A percentile compares a stretch with the other conserved stretches of the same genome.
phyloP scores from a whole-genome alignment of 2,329 filamentous ascomycete genomes.

The Aspergillus pseudoterreus region DNA sequence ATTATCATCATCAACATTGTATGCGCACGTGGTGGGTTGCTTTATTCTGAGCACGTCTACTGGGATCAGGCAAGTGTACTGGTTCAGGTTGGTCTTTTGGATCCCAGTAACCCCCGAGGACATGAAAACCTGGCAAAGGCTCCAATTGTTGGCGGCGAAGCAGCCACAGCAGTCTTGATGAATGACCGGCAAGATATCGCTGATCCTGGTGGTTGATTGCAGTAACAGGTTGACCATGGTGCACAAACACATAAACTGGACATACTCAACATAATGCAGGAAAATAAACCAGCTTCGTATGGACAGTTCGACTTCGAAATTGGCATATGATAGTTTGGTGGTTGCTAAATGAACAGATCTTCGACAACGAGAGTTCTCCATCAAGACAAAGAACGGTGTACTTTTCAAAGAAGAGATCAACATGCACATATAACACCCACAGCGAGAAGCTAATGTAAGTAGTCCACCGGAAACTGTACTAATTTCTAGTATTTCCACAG shows the following conservation, averaged over 20 bases:
- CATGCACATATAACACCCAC: background rate
- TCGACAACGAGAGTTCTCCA: no score
- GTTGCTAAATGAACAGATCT: no score
- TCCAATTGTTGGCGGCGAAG: background rate
- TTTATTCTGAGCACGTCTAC: conserved; percentile 5
- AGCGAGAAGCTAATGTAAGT: no score
- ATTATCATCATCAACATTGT: conserved; percentile 2
- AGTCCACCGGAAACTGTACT: background rate
- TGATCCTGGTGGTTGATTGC: background rate
- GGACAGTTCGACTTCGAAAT: no score
- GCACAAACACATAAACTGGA: no score
- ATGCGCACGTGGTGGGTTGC: background rate
- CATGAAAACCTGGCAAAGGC: conserved; percentile 29
- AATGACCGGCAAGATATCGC: background rate
- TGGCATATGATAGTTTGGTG: no score
- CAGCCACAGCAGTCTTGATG: background rate
- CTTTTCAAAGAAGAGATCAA: background rate
- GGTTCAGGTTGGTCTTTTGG: conserved; percentile 4
- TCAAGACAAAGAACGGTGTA: background rate
- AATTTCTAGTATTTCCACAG: conserved; percentile 23
- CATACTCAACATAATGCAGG: no score
- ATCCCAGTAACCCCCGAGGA: background rate
- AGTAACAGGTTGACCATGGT: background rate
- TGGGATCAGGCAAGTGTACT: conserved; percentile 8
- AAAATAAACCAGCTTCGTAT: no score